Conservation (phyloP, 352 stramenopile genomes). For the Hyaloperonospora arabidopsidis region DNA sequence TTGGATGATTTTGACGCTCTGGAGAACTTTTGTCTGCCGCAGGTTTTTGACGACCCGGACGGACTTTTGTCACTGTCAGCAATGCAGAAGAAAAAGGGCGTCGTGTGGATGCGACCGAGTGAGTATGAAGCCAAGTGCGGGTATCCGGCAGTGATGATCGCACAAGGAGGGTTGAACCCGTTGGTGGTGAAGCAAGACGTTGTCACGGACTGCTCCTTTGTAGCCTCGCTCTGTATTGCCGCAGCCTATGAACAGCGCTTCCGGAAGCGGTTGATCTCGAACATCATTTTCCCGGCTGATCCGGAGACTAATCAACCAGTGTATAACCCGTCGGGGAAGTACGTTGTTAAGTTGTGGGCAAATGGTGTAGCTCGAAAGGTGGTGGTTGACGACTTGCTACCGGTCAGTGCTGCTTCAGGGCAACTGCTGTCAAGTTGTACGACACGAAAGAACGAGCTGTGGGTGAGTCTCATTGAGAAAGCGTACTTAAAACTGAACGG, state of each 20-base stretch:
- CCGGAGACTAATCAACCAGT: constrained; percentile 41
- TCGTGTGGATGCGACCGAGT: constrained; percentile 57
- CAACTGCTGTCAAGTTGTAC: constrained; percentile 81
- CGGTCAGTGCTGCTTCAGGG: constrained; percentile 62
- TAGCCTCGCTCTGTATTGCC: constrained; percentile 88
- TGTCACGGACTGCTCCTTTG: constrained; percentile 91
- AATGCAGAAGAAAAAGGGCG: constrained; percentile 59
- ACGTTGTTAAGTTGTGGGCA: constrained; percentile 95
- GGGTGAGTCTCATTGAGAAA: constrained; percentile 97
- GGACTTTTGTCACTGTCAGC: constrained; percentile 54
- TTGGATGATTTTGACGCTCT: constrained; percentile 53
- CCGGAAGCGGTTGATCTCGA: constrained; percentile 88
- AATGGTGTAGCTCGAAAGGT: constrained; percentile 92
- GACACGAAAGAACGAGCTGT: constrained; percentile 75
- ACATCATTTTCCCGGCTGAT: constrained; percentile 93
- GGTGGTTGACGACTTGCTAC: constrained; percentile 93
- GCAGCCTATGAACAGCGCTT: constrained; percentile 89
- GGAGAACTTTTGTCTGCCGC: constrained; percentile 43
- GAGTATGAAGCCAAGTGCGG: constrained; percentile 48
- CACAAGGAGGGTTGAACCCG: constrained; percentile 45
- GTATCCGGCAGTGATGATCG: constrained; percentile 58
- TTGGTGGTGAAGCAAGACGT: constrained; percentile 83
- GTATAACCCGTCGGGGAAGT: constrained; percentile 92
- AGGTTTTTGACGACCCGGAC: constrained; percentile 63
- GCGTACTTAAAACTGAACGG: constrained; percentile 97